Evolutionary conservation across 805 yeast species (phyloP).

Genomic region (Kuraishia molischiana): DNA sequence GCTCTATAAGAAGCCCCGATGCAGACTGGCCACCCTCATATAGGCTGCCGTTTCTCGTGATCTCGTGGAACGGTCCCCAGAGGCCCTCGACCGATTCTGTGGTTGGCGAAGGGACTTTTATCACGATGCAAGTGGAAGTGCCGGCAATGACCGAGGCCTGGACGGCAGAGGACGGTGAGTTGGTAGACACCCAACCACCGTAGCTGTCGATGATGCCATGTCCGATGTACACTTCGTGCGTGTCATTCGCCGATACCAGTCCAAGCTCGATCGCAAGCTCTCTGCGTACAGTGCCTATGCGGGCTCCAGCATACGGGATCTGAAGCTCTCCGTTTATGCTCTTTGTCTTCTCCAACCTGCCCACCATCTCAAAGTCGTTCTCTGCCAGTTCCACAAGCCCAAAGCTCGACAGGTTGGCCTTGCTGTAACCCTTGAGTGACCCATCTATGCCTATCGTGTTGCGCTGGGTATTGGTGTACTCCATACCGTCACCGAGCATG

Average conservation of each 20-base stretch:
- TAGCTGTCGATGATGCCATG: constrained; percentile 55
- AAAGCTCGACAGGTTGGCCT: constrained; percentile 12
- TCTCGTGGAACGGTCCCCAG: constrained; percentile 51
- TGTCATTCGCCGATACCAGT: not conserved
- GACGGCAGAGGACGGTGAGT: constrained; percentile 11
- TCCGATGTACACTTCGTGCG: constrained; percentile 12
- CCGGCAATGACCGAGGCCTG: constrained; percentile 48
- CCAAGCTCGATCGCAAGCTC: constrained; percentile 2
- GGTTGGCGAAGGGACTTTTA: too few relatives aligned
- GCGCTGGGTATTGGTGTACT: constrained; percentile 1
- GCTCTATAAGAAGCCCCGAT: constrained; percentile 43
- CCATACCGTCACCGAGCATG: constrained; percentile 11
- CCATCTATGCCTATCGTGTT: constrained; percentile 31
- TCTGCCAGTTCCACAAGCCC: constrained; percentile 10
- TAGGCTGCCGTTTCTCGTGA: constrained; percentile 21
- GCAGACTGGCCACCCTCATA: constrained; percentile 53
- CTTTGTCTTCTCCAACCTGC: constrained; percentile 14
- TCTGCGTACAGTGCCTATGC: constrained; percentile 11
- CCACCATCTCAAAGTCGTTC: constrained; percentile 17
- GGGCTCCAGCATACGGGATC: constrained; percentile 22
- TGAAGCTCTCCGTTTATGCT: constrained; percentile 7
- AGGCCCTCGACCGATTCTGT: constrained; percentile 23
- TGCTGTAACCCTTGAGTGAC: constrained; percentile 45
- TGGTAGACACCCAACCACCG: constrained; percentile 39
- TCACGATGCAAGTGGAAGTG: constrained; percentile 47